A percentile compares a stretch with the other conserved stretches of the same genome.
Evolutionary conservation across 2,329 filamentous ascomycete species (phyloP).

Genomic region (Aspergillus aculeatus): DNA sequence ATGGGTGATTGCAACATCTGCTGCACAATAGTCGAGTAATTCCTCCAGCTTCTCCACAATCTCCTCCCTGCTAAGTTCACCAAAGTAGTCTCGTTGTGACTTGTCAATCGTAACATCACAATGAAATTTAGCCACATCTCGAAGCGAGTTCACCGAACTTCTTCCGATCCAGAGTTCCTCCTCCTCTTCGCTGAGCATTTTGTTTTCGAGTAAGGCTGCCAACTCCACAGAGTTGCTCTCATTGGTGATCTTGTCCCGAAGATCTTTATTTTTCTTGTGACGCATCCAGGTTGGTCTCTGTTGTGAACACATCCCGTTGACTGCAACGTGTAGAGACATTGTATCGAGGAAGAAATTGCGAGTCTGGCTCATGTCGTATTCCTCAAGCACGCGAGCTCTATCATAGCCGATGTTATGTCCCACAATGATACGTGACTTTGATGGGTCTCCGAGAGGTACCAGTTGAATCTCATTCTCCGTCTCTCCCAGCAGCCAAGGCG

Average conservation of each 20-base stretch:
- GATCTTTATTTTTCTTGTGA: constrained; percentile 83
- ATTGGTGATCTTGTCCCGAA: constrained; percentile 74
- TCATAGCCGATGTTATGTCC: constrained; percentile 98
- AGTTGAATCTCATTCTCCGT: constrained; percentile 74
- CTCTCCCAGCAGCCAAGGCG: constrained; percentile 88
- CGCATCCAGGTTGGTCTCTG: constrained; percentile 98
- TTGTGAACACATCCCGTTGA: constrained; percentile 97
- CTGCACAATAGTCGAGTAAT: constrained; percentile 89
- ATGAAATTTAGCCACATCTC: constrained; percentile 96
- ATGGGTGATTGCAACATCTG: constrained; percentile 90
- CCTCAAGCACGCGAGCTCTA: constrained; percentile 80
- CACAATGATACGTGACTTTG: constrained; percentile 72
- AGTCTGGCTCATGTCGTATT: constrained; percentile 81
- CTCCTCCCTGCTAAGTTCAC: constrained; percentile 70
- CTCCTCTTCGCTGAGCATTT: constrained; percentile 72
- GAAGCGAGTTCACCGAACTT: constrained; percentile 90
- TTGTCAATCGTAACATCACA: constrained; percentile 92
- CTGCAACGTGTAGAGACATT: constrained; percentile 96
- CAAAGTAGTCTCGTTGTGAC: constrained; percentile 79
- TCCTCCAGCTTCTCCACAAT: constrained; percentile 72
- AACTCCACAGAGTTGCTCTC: constrained; percentile 71
- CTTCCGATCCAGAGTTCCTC: constrained; percentile 94
- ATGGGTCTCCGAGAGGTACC: constrained; percentile 79
- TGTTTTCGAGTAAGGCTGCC: constrained; percentile 66
- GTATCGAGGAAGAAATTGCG: constrained; percentile 89